Evolutionary conservation across 148 eudicot genomes (phyloP), one percentile per base, ranked within the genome.

Genomic region (Amaranthus cruentus): DNA sequence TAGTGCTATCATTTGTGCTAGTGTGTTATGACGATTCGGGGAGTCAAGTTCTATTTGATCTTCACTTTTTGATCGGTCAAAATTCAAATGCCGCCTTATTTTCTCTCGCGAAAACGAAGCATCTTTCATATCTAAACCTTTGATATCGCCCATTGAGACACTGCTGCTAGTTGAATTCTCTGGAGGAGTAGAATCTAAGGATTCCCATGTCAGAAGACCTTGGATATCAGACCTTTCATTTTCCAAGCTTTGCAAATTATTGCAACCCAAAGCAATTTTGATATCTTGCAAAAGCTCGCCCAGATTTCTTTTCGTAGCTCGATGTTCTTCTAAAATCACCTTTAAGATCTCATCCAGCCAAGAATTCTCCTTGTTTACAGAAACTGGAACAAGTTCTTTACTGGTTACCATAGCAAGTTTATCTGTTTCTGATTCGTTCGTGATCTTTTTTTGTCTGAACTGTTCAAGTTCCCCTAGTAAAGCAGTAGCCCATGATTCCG

Each of bases 251-350:
- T 66, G 54, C 28, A 67, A 44, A 18, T 50, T 5, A 67, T 67
- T n/a, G 60, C 70, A 63, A 55, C 75, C 72, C 68, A 87, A 71
- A 47, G 84, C 84, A 47, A 78, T 75, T 72, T 56, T 75, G 47
- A 93, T 87, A 21, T 93, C 97, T 53, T 85, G 86, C 63, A 91
- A 76, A 68, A 93, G 85, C 68, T 93, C 91, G 62, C 79, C 82
- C 4, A 82, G 15, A 77, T 82, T 82, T 88, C 85, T 82, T 57
- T 83, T 80, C 6, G 98, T 85, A 70, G 77, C 76, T 43, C 68
- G 80, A 65, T 80, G 85, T 61, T 93, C 90, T 72, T 89, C 87
- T 81, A 89, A 66, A 70, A 93, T 88, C 77, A 84, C 70, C 54
- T 82, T 73, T 67, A 80, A 50, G 14, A 87, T 85, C 76, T 79